Evolutionary conservation across 2,329 filamentous ascomycete genomes (phyloP), one percentile per base, ranked within the genome.

Genomic region (Didymella pomorum): DNA sequence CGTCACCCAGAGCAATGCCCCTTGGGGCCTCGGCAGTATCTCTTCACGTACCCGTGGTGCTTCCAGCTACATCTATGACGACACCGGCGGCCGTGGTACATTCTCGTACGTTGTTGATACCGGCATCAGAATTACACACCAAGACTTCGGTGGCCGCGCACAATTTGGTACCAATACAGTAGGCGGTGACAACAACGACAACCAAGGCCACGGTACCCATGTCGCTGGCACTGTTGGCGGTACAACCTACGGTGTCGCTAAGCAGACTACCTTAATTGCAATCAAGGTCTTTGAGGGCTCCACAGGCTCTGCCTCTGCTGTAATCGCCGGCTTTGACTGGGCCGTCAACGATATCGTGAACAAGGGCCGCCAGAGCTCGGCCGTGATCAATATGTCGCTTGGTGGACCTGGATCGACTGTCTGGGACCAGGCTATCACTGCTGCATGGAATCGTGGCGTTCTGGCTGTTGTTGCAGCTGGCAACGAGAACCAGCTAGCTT

Each of bases 31-130:
- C 10, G 72, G 56, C 9, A 63, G 62, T 44, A 73, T 76, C 21
- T 76, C 72, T 0, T 72, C 70, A 4, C 61, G 64, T 11, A 63
- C 55, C 2, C 23, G 42, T 4, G 62, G 61, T 29, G 63, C 67
- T 5, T 64, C 52, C 4, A 56, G 56, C 31, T 74, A 75, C 58
- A 51, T 70, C 31, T 75, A 72, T 33, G 73, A 75, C 37, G 44
- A 51, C 1, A 61, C 54, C 18, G 68, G 64, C 10, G 71, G 71
- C n/a, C 26, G 64, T 4, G 70, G 65, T 25, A 72, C 65, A 0
- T 74, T 64, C 54, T 67, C 64, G 18, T 90, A 86, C 70, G 78
- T 90, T 18, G 80, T 90, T n/a, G 87, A 90, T 73, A 89, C 87
- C 2, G 88, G 87, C 61, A 83, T 90, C 71, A 76, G 78, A 42